phyloP scores from a whole-genome alignment of 371 early-diverging fungal genomes.

The Mucor ambiguus region DNA sequence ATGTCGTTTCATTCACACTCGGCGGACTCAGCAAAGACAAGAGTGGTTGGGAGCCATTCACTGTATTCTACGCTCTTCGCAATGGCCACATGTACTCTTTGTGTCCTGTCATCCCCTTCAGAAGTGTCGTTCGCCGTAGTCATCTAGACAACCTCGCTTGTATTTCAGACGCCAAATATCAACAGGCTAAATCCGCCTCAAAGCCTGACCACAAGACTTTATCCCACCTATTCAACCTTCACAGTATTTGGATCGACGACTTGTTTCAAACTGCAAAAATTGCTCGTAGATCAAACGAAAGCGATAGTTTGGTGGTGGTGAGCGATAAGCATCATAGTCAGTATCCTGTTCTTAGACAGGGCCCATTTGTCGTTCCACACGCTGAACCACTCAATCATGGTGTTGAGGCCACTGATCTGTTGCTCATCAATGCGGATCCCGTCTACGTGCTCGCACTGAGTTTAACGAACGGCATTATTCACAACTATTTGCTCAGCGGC shows the following conservation, averaged over 20 bases:
- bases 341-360: constrained; percentile 37
- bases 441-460: constrained; percentile 33
- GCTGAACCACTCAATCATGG: not conserved
- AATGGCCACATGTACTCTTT: constrained; percentile 47
- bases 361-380: constrained; percentile 37
- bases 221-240: constrained; percentile 34
- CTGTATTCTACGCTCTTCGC: constrained; percentile 44
- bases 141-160: constrained; percentile 42
- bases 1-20: constrained; percentile 44
- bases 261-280: constrained; percentile 28
- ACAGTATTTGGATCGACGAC: constrained; percentile 39
- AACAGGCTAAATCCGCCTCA: constrained; percentile 11
- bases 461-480: constrained; percentile 35
- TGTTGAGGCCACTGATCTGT: constrained; percentile 32
- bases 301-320: constrained; percentile 21
- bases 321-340: constrained; percentile 18
- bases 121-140: constrained; percentile 34
- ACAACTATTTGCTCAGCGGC: constrained; percentile 34
- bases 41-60: constrained; percentile 49
- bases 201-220: constrained; percentile 13
- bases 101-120: constrained; percentile 47
- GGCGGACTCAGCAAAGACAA: constrained; percentile 36
- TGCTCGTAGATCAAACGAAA: constrained; percentile 6
- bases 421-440: constrained; percentile 28
- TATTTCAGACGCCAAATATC: constrained; percentile 34